Base-by-base conservation (phyloP, 805 yeast species). In the Metahyphopichia silvanorum region DNA sequence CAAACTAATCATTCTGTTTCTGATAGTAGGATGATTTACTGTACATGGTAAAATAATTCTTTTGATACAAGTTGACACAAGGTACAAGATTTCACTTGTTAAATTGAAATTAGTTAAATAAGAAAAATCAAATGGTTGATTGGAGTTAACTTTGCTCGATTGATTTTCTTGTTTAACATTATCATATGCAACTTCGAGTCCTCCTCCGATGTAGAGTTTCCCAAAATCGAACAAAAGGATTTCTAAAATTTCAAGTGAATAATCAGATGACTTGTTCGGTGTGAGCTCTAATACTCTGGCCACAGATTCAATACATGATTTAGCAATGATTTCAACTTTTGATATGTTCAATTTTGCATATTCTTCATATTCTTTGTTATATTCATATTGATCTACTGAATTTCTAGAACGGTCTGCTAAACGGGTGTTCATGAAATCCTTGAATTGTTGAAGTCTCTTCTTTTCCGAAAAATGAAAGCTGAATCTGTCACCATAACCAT, bases 11-110 rank as follows among this genome's bases (percentile, higher is more conserved):
- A 84, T 76, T 40, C 78, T 66, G 35, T 71, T 74, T 45, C 81
- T 76, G 11, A 75, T 63, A 6, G 65, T 63, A 2, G 84, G 79
- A 1, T 76, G 59, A 44, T 77, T 77, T 24, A 69, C 72, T 2
- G 88, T 73, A 55, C 89, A 69, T 0, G 96, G 95, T 24, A 86
- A 62, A 12, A 88, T 74, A 29, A 86, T 79, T 13, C 82, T 78
- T 48, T 84, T 82, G 32, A 83, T 78, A 36, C 86, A 78, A 2
- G 84, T 74, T 0, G 95, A 79, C 1, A 86, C 57, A 32, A 87
- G 59, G 42, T 71, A 76, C 18, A 86, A 55, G 2, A 82, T 76
- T 32, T 79, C 84, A 21, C 81, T 71, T 4, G 79, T 68, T 7
- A 64, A 51, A 18, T 75, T 63, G 37, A 84, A 69, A 14, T 74